Conservation (phyloP, 495 filamentous ascomycete genomes). For the Tuber microsphaerosporum region DNA sequence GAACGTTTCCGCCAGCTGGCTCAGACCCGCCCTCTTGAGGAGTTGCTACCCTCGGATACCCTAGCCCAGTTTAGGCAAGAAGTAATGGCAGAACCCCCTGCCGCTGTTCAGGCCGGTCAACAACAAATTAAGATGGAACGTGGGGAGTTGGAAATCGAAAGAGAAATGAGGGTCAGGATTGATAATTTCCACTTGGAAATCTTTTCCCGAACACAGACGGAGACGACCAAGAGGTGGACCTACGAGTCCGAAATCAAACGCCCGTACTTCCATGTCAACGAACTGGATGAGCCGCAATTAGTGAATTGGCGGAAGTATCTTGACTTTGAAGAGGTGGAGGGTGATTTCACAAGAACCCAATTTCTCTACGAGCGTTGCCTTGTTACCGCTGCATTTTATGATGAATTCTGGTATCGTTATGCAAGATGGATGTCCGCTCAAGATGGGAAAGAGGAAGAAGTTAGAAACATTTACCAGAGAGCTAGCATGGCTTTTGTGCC, state of each 20-base stretch:
- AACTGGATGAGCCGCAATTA: constrained; percentile 77
- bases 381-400: constrained; percentile 86
- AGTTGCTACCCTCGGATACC: constrained; percentile 63
- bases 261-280: constrained; percentile 93
- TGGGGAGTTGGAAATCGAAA: constrained; percentile 71
- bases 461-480: constrained; percentile 85
- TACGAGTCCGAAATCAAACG: constrained; percentile 93
- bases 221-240: constrained; percentile 89
- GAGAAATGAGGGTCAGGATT: constrained; percentile 69
- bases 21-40: constrained; percentile 61
- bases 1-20: constrained; percentile 80
- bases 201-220: constrained; percentile 74
- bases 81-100: constrained; percentile 54
- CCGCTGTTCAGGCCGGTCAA: constrained; percentile 47
- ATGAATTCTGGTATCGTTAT: constrained; percentile 96
- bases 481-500: constrained; percentile 78
- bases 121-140: constrained; percentile 49
- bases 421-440: constrained; percentile 94
- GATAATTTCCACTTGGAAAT: constrained; percentile 73
- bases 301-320: constrained; percentile 95
- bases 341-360: constrained; percentile 62
- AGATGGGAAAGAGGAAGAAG: constrained; percentile 75
- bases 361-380: constrained; percentile 92
- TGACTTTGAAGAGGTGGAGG: constrained; percentile 87
- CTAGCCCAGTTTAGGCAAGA: constrained; percentile 64